These are phyloP conservation scores for Didymella pomorum DNA, from an alignment of 2,329 filamentous ascomycete genomes.

Conservation along the genomic window DNA sequence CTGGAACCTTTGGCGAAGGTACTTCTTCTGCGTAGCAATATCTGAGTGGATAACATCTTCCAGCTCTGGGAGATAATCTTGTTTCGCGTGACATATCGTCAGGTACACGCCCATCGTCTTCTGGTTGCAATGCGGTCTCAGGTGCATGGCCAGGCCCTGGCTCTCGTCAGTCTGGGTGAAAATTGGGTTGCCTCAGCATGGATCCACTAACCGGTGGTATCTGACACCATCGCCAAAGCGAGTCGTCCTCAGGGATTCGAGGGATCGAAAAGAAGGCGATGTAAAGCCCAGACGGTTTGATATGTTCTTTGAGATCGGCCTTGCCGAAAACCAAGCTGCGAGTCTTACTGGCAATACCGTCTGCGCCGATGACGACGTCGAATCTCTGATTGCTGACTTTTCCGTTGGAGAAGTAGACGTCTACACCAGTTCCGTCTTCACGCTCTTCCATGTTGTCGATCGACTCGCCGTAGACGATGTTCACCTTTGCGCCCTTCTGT, in stretches of 20 bases:
- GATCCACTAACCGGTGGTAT: constrained; percentile 17
- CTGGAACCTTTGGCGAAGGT: constrained; percentile 43
- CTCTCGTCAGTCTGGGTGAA: neutral
- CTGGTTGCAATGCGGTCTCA: constrained; percentile 38
- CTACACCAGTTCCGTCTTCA: constrained; percentile 26
- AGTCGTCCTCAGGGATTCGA: constrained; percentile 27
- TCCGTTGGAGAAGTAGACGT: constrained; percentile 37
- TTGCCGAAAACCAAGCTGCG: constrained; percentile 38
- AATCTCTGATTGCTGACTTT: constrained; percentile 30
- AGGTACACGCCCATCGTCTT: constrained; percentile 39
- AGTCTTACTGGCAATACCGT: constrained; percentile 38
- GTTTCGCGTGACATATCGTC: constrained; percentile 31
- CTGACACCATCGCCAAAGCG: constrained; percentile 38
- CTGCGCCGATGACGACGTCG: constrained; percentile 43
- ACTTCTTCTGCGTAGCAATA: constrained; percentile 53
- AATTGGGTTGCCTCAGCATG: too few relatives aligned
- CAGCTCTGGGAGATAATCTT: constrained; percentile 21
- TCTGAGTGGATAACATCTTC: constrained; percentile 39
- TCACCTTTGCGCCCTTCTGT: constrained; percentile 23
- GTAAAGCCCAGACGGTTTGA: constrained; percentile 37
- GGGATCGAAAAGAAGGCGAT: constrained; percentile 46
- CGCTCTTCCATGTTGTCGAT: constrained; percentile 32
- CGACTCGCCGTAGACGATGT: constrained; percentile 34
- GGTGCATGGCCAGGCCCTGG: constrained; percentile 32
- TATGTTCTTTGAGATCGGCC: constrained; percentile 25